These are phyloP conservation scores for Trichoderma harzianum DNA, from an alignment of 2,329 filamentous ascomycete genomes.

Conservation along the genomic window DNA sequence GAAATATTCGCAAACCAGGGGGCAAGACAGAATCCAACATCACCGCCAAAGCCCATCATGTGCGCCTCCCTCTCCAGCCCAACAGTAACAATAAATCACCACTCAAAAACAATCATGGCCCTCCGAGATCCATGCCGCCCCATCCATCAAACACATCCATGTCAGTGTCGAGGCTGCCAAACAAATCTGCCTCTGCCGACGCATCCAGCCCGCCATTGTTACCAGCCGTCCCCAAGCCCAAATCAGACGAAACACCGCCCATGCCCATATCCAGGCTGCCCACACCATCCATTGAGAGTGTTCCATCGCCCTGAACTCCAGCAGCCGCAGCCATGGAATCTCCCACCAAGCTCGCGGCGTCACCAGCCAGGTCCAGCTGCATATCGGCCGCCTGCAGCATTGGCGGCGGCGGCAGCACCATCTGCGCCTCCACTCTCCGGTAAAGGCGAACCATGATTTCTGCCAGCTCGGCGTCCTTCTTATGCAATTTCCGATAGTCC, in stretches of 20 bases:
- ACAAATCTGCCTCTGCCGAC: slow-evolving; percentile 38
- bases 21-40: background rate
- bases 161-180: slow-evolving; percentile 36
- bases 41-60: background rate
- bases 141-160: slow-evolving; percentile 46
- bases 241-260: slow-evolving; percentile 35
- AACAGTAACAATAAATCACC: background rate
- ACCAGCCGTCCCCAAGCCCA: slow-evolving; percentile 37
- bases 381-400: slow-evolving; percentile 44
- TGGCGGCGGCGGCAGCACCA: slow-evolving; percentile 43
- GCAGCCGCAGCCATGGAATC: slow-evolving; percentile 44
- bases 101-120: background rate
- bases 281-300: slow-evolving; percentile 39
- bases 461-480: slow-evolving; percentile 54
- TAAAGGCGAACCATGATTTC: slow-evolving; percentile 62
- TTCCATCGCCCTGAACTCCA: slow-evolving; percentile 38
- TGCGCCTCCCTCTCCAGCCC: background rate
- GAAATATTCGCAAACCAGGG: background rate
- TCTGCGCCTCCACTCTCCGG: slow-evolving; percentile 63
- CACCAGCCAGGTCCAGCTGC: slow-evolving; percentile 39
- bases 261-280: slow-evolving; percentile 48
- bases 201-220: slow-evolving; percentile 31
- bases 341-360: slow-evolving; percentile 38
- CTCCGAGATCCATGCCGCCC: slow-evolving; percentile 21
- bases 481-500: slow-evolving; percentile 54